Evolutionary conservation across 2,329 filamentous ascomycete species (phyloP).

Genomic region (Lasiodiplodia theobromae): DNA sequence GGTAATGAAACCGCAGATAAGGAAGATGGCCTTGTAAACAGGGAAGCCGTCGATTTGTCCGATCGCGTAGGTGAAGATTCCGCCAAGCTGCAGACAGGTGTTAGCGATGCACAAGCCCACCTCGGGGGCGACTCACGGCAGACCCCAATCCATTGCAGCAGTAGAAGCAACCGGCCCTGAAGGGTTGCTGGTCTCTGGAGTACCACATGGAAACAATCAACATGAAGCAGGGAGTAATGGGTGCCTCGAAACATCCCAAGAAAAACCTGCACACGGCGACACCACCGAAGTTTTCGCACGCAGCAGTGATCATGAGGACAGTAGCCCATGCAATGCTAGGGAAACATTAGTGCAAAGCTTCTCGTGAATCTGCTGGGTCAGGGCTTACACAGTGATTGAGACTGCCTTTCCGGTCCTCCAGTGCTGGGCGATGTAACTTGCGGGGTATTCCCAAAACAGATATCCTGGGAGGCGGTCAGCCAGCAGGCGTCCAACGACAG

Average conservation of each 20-base stretch:
- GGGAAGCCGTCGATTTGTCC: constrained; percentile 52
- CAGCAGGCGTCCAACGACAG: constrained; percentile 35
- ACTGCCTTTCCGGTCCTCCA: constrained; percentile 44
- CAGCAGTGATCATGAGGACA: constrained; percentile 36
- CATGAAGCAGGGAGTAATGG: constrained; percentile 36
- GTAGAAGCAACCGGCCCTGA: constrained; percentile 38
- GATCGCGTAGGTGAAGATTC: constrained; percentile 48
- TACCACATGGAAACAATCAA: constrained; percentile 36
- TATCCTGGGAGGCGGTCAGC: constrained; percentile 35
- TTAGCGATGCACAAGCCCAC: background rate
- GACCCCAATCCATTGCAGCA: constrained; percentile 37
- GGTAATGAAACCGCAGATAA: constrained; percentile 55
- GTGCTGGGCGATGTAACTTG: constrained; percentile 40
- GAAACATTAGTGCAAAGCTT: background rate
- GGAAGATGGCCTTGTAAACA: constrained; percentile 55
- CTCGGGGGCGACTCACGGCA: background rate
- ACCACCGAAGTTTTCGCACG: constrained; percentile 35
- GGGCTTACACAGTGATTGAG: constrained; percentile 31
- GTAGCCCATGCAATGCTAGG: constrained; percentile 34
- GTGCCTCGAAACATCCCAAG: constrained; percentile 37
- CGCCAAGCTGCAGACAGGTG: constrained; percentile 35
- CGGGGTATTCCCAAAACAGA: constrained; percentile 36
- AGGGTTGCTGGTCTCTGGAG: constrained; percentile 32
- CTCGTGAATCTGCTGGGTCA: background rate
- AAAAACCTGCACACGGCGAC: constrained; percentile 36